Conservation (phyloP, 371 early-diverging fungal genomes). For the Zychaea mexicana region DNA sequence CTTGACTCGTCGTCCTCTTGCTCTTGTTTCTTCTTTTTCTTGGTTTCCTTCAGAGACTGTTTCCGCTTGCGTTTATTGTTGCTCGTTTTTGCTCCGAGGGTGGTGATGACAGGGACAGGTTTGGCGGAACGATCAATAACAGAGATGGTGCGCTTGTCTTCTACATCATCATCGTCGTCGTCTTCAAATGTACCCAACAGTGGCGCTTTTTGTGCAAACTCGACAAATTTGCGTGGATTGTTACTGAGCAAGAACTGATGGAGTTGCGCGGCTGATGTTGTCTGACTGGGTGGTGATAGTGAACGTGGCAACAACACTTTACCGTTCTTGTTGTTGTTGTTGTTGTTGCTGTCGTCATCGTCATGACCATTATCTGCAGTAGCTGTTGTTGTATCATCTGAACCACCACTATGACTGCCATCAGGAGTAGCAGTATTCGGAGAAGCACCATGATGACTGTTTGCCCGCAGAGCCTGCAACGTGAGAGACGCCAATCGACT, state of each 20-base stretch:
- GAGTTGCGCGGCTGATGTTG: constrained; percentile 20
- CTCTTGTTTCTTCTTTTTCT: background rate
- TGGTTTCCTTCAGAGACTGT: background rate
- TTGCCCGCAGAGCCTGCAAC: constrained; percentile 33
- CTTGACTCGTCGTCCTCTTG: constrained; percentile 18
- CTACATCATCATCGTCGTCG: constrained; percentile 16
- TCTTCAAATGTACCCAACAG: constrained; percentile 28
- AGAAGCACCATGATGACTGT: too few relatives aligned
- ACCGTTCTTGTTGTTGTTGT: background rate
- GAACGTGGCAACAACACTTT: too few relatives aligned
- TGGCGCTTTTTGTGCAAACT: constrained; percentile 30
- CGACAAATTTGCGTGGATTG: constrained; percentile 36
- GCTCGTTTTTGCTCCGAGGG: background rate
- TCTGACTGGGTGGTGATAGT: constrained; percentile 12
- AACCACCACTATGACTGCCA: too few relatives aligned
- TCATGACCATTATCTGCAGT: background rate
- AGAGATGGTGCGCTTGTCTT: constrained; percentile 7
- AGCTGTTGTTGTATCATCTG: constrained; percentile 4
- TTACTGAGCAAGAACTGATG: constrained; percentile 24
- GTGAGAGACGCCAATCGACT: constrained; percentile 41
- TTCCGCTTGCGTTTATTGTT: background rate
- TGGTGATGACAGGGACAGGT: background rate
- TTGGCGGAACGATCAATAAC: constrained; percentile 15
- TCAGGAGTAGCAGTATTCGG: too few relatives aligned
- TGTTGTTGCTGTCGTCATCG: background rate